Evolutionary conservation across 768 basidiomycete species (phyloP), one percentile per base, ranked within the genome.

Genomic region (Suillus luteus): DNA sequence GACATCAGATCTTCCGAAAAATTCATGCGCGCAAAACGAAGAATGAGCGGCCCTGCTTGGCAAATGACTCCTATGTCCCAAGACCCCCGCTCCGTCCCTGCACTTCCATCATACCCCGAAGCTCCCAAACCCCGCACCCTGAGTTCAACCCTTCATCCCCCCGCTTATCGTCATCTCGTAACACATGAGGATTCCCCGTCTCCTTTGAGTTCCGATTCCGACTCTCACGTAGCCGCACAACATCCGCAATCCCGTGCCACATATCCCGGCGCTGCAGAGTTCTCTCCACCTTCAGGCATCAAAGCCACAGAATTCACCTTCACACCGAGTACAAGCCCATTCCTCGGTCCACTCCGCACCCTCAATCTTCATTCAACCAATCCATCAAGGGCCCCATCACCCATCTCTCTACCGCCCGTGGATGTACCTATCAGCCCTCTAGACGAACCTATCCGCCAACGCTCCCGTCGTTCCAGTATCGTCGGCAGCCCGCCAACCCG

Each of bases 301-400:
- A 76, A 73, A 49, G 67, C 76, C 27, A 59, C 65, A 31, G 80
- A 80, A 57, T 75, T 80, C 69, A 64, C 74, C 5, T 80, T 83
- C 69, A 92, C 91, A 1, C 91, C 91, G 1, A 88, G 87, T 22
- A 88, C 90, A 1, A 90, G 88, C 64, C 91, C 91, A 1, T 92
- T 93, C 82, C 83, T 93, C 24, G 91, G 88, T 0, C 90, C 90
- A 2, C 76, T 93, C 67, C 83, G 89, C 61, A 88, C 88, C 7
- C 82, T 93, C 63, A 88, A 91, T 69, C 84, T 93, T 51, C 89
- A 91, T 69, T 89, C 87, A 1, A 78, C 88, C 3, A 83, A 84
- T 59, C 85, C 87, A 0, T 89, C 87, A 12, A 84, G 90, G 54
- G 90, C 88, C 0, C 88, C 91, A 1, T 89, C 88, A 3, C 89